Conservation (phyloP, 1,284 basidiomycete species). For the Trichosporon coremiiforme region DNA sequence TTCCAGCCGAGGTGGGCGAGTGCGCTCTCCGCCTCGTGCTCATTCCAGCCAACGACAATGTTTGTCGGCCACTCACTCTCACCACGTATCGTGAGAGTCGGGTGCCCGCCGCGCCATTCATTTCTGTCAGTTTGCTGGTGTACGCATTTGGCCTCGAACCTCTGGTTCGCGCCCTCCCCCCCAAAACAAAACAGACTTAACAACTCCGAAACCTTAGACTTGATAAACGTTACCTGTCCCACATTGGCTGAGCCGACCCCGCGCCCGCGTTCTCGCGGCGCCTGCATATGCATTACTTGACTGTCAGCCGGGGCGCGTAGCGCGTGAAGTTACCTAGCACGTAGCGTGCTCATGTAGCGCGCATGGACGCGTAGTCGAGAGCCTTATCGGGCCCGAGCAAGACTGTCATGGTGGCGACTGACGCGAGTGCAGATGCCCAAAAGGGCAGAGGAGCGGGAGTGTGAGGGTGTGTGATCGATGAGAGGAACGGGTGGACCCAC, state of each 20-base stretch:
- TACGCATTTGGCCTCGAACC: neutral
- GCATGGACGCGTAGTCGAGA: neutral
- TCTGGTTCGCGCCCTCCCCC: neutral
- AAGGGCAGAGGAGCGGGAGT: too few relatives aligned
- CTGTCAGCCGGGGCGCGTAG: neutral
- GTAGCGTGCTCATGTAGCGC: neutral
- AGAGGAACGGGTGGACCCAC: neutral
- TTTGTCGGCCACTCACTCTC: neutral
- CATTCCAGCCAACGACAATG: neutral
- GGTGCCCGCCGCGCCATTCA: neutral
- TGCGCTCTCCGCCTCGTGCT: neutral
- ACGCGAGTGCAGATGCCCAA: too few relatives aligned
- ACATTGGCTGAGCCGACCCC: slow-evolving; percentile 16
- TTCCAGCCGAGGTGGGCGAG: neutral
- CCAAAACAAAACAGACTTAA: neutral
- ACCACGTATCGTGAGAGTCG: neutral
- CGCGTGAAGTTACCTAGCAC: neutral
- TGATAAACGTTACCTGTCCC: slow-evolving; percentile 17
- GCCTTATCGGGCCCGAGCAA: too few relatives aligned
- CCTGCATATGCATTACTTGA: slow-evolving; percentile 19
- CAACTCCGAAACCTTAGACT: slow-evolving; percentile 5
- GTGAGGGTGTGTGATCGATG: neutral
- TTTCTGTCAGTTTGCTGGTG: neutral
- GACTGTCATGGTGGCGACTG: too few relatives aligned
- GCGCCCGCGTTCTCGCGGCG: slow-evolving; percentile 11